These are phyloP conservation scores for Beauveria caledonica DNA, from an alignment of 2,329 filamentous ascomycete species.

Conservation along the genomic window DNA sequence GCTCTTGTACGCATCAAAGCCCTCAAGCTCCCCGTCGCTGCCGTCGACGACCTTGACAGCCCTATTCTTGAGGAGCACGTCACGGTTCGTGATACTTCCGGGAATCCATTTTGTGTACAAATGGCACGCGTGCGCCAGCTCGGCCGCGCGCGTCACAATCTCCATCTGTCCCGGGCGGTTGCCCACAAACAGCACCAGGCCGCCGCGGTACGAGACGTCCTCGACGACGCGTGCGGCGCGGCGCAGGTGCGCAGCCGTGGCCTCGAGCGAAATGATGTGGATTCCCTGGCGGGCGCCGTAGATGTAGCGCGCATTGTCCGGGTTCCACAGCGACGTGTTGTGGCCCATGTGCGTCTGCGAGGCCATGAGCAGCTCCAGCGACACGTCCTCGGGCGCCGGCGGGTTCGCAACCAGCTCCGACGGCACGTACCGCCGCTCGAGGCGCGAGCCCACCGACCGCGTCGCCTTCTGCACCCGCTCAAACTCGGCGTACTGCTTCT, in stretches of 20 bases:
- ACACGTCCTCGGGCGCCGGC: conserved; percentile 69
- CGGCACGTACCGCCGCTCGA: conserved; percentile 54
- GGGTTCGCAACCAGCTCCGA: conserved; percentile 61
- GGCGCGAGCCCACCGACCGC: conserved; percentile 37
- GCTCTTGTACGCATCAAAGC: conserved; percentile 58
- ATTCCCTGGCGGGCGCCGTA: conserved; percentile 81
- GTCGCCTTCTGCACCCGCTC: conserved; percentile 34
- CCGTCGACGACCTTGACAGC: conserved; percentile 69
- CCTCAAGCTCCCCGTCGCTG: conserved; percentile 50
- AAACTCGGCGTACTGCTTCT: conserved; percentile 32
- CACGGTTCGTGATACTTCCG: conserved; percentile 84
- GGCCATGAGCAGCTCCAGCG: conserved; percentile 83
- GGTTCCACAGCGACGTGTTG: conserved; percentile 86
- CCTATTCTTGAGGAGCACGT: conserved; percentile 72
- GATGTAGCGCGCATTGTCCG: conserved; percentile 88
- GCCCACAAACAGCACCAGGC: conserved; percentile 84
- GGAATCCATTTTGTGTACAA: conserved; percentile 91
- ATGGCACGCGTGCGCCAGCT: conserved; percentile 72
- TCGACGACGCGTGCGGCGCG: conserved; percentile 87
- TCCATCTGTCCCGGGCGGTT: conserved; percentile 75
- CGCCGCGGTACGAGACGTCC: conserved; percentile 73
- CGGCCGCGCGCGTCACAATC: conserved; percentile 71
- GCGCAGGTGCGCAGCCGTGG: conserved; percentile 81
- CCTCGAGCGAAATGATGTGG: conserved; percentile 88
- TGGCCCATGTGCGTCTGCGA: conserved; percentile 87